Base-by-base conservation (phyloP, 2,329 filamentous ascomycete genomes). In the Botrytis medusae region DNA sequence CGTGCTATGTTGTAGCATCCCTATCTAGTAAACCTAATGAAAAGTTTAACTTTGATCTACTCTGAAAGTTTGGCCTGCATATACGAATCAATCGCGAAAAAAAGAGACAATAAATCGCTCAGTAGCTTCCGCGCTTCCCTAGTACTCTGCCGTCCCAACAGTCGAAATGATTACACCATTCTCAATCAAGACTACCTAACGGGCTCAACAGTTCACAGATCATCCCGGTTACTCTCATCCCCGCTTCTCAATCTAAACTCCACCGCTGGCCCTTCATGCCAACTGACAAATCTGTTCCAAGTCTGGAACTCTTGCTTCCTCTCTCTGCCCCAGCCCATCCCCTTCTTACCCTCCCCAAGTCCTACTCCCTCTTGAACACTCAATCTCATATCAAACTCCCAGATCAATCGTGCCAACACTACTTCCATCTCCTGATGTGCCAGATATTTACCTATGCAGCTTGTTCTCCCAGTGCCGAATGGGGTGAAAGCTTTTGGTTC, bases 351-450 rank as follows among this genome's bases (percentile, higher is more conserved):
- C 48, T 62, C 57, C 10, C 65, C 65, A 29, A 73, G 22, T 12
- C 46, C 46, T 16, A 37, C 63, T 18, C 44, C 32, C 18, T 63
- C 8, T 12, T 46, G n/a, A 12, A 2, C 29, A 16, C 69, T 48
- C 29, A 62, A 22, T 40, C 60, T 51, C 69, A 71, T 71, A 14
- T 71, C 69, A 25, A 64, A 71, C 25, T 37, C 6, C 69, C 69
- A 72, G 22, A 65, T 64, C 25, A 72, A 51, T 25, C 42, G 40
- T 6, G 44, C 60, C 16, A 61, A 74, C 68, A 29, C 73, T 65
- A 61, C 76, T 76, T 20, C n/a, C 69, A 71, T 59, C 59, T 71
- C 67, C 42, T 42, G 32, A 73, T 51, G 46, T 4, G 59, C 72
- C 8, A 71, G 37, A 9, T 40, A n/a, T 25, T 73, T 71, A 22